Base-by-base conservation (phyloP, 176 grass and related monocot genomes). In the Ampelocalamus luodianensis region DNA sequence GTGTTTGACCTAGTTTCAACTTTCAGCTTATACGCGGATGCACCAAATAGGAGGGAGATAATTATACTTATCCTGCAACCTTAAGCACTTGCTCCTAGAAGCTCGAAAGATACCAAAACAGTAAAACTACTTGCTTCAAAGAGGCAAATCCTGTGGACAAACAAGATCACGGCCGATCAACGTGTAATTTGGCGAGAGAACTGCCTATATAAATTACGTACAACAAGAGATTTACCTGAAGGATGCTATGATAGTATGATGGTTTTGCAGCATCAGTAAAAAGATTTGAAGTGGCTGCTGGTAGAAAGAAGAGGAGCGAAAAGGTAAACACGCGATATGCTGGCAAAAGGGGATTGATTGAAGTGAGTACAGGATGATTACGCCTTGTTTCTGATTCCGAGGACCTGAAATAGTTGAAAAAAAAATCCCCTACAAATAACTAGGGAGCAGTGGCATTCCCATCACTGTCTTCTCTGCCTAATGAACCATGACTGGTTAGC, bases 311-410 rank as follows among this genome's bases (percentile, higher is more conserved):
- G 36, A 15, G 80, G 49, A n/a, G 67, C 10, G 34, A 26, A 60
- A 82, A 18, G 10, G 80, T 61, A 38, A 22, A 60, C 68, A 44
- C 10, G 10, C 16, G 6, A 48, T 22, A 72, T 46, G 65, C 48
- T 81, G 49, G 79, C 48, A 79, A 71, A 70, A 51, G 77, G 38
- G 76, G 77, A 42, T 17, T 79, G 61, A 79, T 79, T 67, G 77
- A 67, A 49, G 63, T 10, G 63, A 23, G 63, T 54, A 68, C 29
- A 50, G 3, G 68, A 68, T 68, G 78, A 80, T 80, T 54, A 10
- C 48, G 50, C 51, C 16, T 0, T 68, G 51, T 45, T 60, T 71
- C 23, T 18, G 36, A 71, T 82, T 82, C 51, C 67, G 13, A 22
- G 50, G 79, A 17, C 37, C 44, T 27, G 51, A 37, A 14, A 54